Conservation (phyloP, 805 yeast genomes). For the Lachancea fermentati region DNA sequence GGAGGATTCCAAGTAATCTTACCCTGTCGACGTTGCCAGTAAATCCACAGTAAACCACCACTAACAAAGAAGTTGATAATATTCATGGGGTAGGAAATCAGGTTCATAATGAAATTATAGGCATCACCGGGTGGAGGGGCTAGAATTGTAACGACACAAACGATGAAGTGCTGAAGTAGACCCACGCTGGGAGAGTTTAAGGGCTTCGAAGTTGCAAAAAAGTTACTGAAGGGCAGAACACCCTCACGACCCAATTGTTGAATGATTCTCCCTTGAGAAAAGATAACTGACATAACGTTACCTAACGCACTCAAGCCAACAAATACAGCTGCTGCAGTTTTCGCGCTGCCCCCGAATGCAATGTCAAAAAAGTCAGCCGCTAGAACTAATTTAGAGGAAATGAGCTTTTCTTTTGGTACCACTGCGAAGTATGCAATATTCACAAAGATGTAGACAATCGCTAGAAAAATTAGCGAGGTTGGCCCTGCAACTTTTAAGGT, state of each 20-base stretch:
- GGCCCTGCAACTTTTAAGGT: conserved; percentile 74
- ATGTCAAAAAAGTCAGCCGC: conserved; percentile 72
- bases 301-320: conserved; percentile 81
- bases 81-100: conserved; percentile 77
- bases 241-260: conserved; percentile 84
- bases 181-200: conserved; percentile 72
- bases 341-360: conserved; percentile 65
- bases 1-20: conserved; percentile 63
- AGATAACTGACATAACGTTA: conserved; percentile 72
- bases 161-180: conserved; percentile 68
- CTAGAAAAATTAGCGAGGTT: conserved; percentile 52
- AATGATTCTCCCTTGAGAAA: conserved; percentile 75
- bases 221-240: conserved; percentile 62
- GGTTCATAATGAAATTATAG: conserved; percentile 70
- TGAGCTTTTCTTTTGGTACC: conserved; percentile 59
- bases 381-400: conserved; percentile 57
- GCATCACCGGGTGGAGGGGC: conserved; percentile 90
- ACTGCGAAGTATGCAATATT: conserved; percentile 80
- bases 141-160: conserved; percentile 64
- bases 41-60: conserved; percentile 50
- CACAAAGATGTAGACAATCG: conserved; percentile 65
- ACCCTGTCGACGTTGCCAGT: conserved; percentile 48
- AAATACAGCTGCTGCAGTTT: conserved; percentile 68
- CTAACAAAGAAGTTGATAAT: conserved; percentile 65
- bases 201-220: conserved; percentile 68